Evolutionary conservation across 805 yeast genomes (phyloP).

Genomic region (Wickerhamomyces hampshirensis): DNA sequence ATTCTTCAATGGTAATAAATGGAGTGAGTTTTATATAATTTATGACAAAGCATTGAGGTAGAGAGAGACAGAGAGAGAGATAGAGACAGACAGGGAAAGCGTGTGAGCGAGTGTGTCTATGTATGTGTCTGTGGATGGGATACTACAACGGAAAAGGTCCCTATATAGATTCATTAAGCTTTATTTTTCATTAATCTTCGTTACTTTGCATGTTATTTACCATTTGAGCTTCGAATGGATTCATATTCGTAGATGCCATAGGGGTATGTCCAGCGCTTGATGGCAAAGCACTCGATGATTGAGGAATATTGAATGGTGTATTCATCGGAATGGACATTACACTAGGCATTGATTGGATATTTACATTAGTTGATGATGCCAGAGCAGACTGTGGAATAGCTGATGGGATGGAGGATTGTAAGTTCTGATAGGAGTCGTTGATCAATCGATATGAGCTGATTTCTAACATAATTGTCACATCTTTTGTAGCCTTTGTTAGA

Average conservation of each 20-base stretch:
- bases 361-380: conserved; percentile 13
- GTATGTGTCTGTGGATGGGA: too few species aligned
- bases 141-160: too few species aligned
- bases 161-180: too few species aligned
- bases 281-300: conserved; percentile 8
- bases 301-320: conserved; percentile 17
- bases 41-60: too few species aligned
- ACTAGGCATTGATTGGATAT: conserved; percentile 27
- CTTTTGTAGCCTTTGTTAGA: conserved; percentile 85
- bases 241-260: conserved; percentile 3
- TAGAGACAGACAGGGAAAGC: too few species aligned
- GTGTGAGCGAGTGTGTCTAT: too few species aligned
- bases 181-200: conserved; percentile 1
- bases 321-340: conserved; percentile 27
- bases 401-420: conserved; percentile 3
- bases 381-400: conserved; percentile 16
- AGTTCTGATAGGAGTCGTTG: conserved; percentile 17
- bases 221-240: conserved; percentile 25
- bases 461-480: conserved; percentile 82
- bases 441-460: conserved; percentile 44
- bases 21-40: too few species aligned
- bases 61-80: too few species aligned
- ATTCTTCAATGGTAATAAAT: not conserved
- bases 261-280: conserved; percentile 4
- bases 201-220: conserved; percentile 10